Conservation (phyloP, 495 filamentous ascomycete genomes). For the Talaromyces stipitatus region DNA sequence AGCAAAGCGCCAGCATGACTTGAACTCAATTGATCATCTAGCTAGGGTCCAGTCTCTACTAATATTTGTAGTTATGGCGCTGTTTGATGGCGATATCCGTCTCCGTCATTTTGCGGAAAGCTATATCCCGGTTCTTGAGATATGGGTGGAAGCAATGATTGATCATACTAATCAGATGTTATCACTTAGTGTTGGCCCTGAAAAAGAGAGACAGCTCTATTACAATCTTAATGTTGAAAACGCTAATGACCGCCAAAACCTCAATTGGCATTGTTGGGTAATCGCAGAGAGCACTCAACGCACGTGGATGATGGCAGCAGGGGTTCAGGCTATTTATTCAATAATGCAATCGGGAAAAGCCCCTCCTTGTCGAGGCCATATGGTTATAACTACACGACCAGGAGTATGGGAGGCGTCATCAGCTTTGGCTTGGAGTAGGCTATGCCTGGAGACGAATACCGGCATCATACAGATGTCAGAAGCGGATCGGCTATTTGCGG, state of each 20-base stretch:
- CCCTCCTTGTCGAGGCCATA: background rate
- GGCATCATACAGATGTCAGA: background rate
- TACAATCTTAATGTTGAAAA: background rate
- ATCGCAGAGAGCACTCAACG: background rate
- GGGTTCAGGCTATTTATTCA: background rate
- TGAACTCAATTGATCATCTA: background rate
- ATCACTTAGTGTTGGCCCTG: background rate
- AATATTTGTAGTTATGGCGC: background rate
- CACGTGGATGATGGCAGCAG: background rate
- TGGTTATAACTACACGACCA: conserved; percentile 16
- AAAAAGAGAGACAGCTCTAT: background rate
- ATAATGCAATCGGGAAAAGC: background rate
- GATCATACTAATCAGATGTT: background rate
- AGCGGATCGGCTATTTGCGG: background rate
- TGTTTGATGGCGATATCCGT: background rate
- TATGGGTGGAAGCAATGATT: background rate
- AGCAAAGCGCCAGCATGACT: background rate
- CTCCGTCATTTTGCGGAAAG: background rate
- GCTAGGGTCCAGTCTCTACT: background rate
- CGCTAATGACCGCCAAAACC: background rate
- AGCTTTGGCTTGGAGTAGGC: conserved; percentile 16
- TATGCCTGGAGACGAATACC: conserved; percentile 6
- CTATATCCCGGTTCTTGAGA: background rate
- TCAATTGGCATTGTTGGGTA: background rate
- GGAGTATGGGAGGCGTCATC: conserved; percentile 28